Base-by-base conservation (phyloP, 1,139 yeast genomes). In the Kodamaea anthophila region DNA sequence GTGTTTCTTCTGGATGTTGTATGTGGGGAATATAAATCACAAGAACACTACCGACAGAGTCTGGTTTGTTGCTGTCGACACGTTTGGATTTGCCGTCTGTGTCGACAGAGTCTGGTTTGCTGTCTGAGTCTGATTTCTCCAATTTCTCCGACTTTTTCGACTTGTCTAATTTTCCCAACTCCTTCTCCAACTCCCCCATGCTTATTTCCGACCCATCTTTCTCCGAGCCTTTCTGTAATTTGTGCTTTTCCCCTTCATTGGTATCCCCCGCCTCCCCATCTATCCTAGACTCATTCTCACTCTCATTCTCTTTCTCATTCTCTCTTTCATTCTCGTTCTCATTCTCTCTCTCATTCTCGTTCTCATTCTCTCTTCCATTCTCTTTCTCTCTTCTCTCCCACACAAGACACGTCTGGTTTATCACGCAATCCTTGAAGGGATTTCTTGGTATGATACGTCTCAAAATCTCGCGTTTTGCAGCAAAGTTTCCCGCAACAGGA, bases 361-460 rank as follows among this genome's bases (percentile, higher is more conserved):
- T 46, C 4, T 54, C 41, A 30, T 58, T 42, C 3, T 86, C 57
- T 18, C 78, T 58, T 9, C 18, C 18, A n/a, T 47, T 46, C 4
- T 54, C 41, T 30, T 58, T 42, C 3, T 86, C 57, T 18, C 78
- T 58, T 9, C 18, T 9, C 9, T 16, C 18, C 9, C 8, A 6
- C 9, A 16, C 9, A 6, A 9, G 6, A 51, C 96, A 87, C 0
- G 96, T 80, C 53, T 88, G 97, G 49, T 84, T 84, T 36, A 86
- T 77, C 13, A 85, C 73, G 31, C 74, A 72, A 47, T 88, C 97
- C 43, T 86, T 80, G 47, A 73, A 77, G 0, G 96, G 96, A 47
- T 87, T 88, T 49, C 97, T 64, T 4, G 97, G 97, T 12, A 88
- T 71, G 24, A 88, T 76, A 39, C 95, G 65, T 41, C 96, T 68